Percentiles rank a stretch among this genome's conserved stretches.
phyloP scores from a whole-genome alignment of 768 basidiomycete genomes.

The Leccinum subgranulosum region DNA sequence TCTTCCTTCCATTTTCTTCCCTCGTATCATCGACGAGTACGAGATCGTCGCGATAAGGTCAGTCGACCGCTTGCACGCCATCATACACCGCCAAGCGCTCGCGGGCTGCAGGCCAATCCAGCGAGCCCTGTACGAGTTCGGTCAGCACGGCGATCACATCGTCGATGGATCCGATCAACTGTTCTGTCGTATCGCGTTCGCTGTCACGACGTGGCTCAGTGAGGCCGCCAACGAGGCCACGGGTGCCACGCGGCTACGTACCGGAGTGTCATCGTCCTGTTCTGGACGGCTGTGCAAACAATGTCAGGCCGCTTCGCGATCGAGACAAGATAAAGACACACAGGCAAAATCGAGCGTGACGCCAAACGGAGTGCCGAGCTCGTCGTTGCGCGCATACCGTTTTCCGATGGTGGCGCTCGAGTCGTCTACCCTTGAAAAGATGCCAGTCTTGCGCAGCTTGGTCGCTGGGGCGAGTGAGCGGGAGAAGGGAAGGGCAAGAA shows the following conservation, averaged over 20 bases:
- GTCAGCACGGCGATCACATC: constrained; percentile 80
- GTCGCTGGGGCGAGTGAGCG: constrained; percentile 50
- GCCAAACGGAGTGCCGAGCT: constrained; percentile 96
- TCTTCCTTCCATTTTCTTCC: neutral
- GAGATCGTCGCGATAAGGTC: neutral
- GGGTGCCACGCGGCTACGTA: constrained; percentile 36
- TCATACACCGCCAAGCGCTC: constrained; percentile 72
- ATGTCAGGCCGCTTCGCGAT: neutral
- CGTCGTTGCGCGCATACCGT: constrained; percentile 97
- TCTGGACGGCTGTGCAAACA: constrained; percentile 66
- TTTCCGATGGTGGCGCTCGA: constrained; percentile 94
- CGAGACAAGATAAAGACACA: constrained; percentile 18
- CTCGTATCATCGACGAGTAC: neutral
- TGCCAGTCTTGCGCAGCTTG: constrained; percentile 83
- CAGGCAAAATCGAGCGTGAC: constrained; percentile 95
- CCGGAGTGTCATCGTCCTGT: constrained; percentile 93
- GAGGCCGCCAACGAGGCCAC: neutral
- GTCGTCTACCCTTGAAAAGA: constrained; percentile 94
- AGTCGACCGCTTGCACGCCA: constrained; percentile 83
- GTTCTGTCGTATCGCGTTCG: constrained; percentile 92
- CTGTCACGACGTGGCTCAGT: constrained; percentile 37
- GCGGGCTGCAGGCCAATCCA: constrained; percentile 79
- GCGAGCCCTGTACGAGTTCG: constrained; percentile 69
- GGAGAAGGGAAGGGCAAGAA: rapidly evolving
- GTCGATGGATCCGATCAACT: constrained; percentile 88